Conservation (phyloP, 306 rosid genomes). For the Quercus suber region DNA sequence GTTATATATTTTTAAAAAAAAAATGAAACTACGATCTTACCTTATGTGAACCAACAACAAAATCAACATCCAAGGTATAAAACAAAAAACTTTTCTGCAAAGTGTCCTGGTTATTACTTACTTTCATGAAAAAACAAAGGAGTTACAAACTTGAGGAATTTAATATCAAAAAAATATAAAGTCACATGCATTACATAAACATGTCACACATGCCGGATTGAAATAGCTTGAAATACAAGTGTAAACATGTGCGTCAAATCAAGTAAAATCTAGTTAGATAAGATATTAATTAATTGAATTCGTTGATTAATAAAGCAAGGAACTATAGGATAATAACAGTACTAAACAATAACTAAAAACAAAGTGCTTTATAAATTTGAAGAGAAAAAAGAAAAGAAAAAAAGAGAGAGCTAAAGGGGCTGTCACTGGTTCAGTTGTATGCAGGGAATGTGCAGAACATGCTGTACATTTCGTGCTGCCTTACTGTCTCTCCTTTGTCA, state of each 20-base stretch:
- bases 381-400: too few relatives aligned
- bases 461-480: slow-evolving; percentile 79
- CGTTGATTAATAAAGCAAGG: not conserved
- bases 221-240: slow-evolving; percentile 37
- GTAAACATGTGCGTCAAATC: slow-evolving; percentile 39
- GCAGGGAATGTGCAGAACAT: slow-evolving; percentile 99
- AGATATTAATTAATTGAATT: not conserved
- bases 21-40: too few relatives aligned
- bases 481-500: slow-evolving; percentile 73
- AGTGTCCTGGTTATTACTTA: not conserved
- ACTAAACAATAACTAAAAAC: not conserved
- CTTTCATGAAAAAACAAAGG: not conserved
- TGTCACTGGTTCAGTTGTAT: slow-evolving; percentile 47
- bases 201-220: slow-evolving; percentile 56
- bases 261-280: not conserved
- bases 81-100: not conserved
- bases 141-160: slow-evolving; percentile 5
- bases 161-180: slow-evolving; percentile 21
- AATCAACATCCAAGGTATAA: slow-evolving; percentile 9
- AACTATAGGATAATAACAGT: not conserved
- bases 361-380: not conserved
- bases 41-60: not conserved
- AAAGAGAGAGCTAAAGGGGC: not conserved
- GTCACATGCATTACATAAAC: slow-evolving; percentile 50
- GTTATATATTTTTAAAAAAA: too few relatives aligned